These are phyloP conservation scores for Neurospora sp. DNA, from an alignment of 495 filamentous ascomycete species.

Conservation along the genomic window DNA sequence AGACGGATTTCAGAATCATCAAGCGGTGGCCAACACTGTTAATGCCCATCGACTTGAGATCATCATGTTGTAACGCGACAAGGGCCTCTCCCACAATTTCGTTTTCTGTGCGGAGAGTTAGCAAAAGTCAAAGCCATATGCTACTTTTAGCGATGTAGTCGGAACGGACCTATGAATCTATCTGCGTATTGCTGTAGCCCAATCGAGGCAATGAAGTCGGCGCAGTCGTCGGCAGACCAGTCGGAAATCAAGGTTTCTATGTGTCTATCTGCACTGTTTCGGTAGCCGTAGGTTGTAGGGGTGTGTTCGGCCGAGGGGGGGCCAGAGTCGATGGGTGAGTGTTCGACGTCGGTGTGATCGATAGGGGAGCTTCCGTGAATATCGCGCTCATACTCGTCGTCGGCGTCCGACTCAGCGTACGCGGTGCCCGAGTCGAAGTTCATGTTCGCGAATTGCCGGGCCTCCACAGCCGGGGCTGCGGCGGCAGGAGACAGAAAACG, in stretches of 20 bases:
- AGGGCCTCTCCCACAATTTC: slow-evolving; percentile 88
- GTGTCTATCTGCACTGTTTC: slow-evolving; percentile 53
- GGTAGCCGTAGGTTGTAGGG: slow-evolving; percentile 75
- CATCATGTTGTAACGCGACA: slow-evolving; percentile 79
- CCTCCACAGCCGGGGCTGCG: slow-evolving; percentile 17
- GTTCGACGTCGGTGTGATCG: slow-evolving; percentile 66
- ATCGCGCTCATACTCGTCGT: slow-evolving; percentile 88
- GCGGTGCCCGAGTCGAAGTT: slow-evolving; percentile 49
- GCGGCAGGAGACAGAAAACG: slow-evolving; percentile 2
- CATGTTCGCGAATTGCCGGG: slow-evolving; percentile 30
- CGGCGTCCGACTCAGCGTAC: slow-evolving; percentile 81
- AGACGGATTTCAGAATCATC: slow-evolving; percentile 89
- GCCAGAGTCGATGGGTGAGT: slow-evolving; percentile 71
- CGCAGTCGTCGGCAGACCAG: slow-evolving; percentile 83
- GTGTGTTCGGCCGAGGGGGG: slow-evolving; percentile 75
- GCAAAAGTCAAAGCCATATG: slow-evolving; percentile 3
- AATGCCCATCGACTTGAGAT: slow-evolving; percentile 90
- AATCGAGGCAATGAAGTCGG: slow-evolving; percentile 69
- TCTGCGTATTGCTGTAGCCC: slow-evolving; percentile 78
- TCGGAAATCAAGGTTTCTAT: slow-evolving; percentile 74
- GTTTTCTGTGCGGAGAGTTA: slow-evolving; percentile 55
- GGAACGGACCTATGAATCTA: slow-evolving; percentile 53
- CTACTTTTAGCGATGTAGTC: slow-evolving; percentile 2
- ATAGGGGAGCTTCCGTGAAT: slow-evolving; percentile 61
- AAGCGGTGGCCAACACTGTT: slow-evolving; percentile 86